A percentile compares a stretch with the other conserved stretches of the same genome.
These are phyloP conservation scores for Botryosphaeria dothidea DNA, from an alignment of 2,329 filamentous ascomycete species.

Conservation along the genomic window DNA sequence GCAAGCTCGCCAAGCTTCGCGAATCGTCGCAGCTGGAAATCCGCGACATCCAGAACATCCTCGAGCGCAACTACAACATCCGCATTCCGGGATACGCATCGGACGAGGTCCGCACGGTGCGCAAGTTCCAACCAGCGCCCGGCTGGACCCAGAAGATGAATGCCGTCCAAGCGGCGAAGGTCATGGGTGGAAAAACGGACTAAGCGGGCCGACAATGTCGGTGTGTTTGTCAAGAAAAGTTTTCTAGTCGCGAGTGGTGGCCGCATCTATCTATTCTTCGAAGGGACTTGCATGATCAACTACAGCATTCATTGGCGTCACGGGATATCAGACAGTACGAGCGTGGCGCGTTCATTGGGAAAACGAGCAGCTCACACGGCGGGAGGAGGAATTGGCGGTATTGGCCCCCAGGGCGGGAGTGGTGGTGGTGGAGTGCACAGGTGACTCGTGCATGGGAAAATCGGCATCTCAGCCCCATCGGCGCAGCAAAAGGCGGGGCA, in stretches of 20 bases:
- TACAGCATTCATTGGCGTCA: constrained; percentile 1
- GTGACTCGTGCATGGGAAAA: constrained; percentile 17
- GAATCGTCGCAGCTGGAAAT: constrained; percentile 87
- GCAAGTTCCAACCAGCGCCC: constrained; percentile 84
- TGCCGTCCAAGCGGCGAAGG: constrained; percentile 92
- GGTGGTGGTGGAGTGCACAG: constrained; percentile 8
- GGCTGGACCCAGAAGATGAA: constrained; percentile 98
- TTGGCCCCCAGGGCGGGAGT: background rate
- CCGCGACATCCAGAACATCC: constrained; percentile 59
- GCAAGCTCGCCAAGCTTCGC: constrained; percentile 88
- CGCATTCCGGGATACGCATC: constrained; percentile 91
- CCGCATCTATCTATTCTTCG: background rate
- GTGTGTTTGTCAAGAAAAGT: background rate
- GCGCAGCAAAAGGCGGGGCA: constrained; percentile 13
- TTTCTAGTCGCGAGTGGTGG: too few species aligned
- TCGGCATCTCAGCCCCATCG: constrained; percentile 11
- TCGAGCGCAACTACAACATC: constrained; percentile 68
- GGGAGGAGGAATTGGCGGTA: background rate
- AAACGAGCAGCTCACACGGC: background rate
- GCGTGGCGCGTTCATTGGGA: background rate
- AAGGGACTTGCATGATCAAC: background rate
- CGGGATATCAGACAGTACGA: background rate
- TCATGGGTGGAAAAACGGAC: constrained; percentile 50
- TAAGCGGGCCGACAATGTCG: constrained; percentile 13
- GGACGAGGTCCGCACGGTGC: constrained; percentile 90